Conservation (phyloP, 2,329 filamentous ascomycete genomes). For the Aspergillus chevalieri region DNA sequence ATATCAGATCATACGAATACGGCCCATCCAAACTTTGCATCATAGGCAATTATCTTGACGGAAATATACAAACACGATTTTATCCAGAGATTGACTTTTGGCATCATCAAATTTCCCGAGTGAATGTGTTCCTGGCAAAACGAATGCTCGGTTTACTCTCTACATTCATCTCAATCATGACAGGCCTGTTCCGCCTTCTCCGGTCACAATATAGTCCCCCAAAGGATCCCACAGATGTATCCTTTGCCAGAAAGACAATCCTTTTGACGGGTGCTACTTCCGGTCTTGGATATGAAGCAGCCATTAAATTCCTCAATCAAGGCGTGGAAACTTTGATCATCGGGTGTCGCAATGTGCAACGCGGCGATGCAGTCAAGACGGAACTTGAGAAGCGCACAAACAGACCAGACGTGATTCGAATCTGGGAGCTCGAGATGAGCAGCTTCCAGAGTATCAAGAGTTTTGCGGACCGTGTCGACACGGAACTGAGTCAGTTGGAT, state of each 20-base stretch:
- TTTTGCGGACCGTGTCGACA: conserved; percentile 36
- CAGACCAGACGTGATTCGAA: conserved; percentile 31
- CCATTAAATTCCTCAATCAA: conserved; percentile 42
- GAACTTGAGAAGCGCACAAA: conserved; percentile 31
- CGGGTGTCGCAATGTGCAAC: conserved; percentile 38
- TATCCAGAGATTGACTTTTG: too few species aligned
- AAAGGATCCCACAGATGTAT: conserved; percentile 27
- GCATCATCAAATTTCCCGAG: too few species aligned
- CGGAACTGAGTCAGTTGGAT: conserved; percentile 36
- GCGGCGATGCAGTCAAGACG: conserved; percentile 38
- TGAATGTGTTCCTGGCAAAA: too few species aligned
- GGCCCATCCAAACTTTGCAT: too few species aligned
- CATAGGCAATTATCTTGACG: too few species aligned
- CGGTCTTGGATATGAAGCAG: conserved; percentile 47
- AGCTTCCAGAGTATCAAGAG: conserved; percentile 40
- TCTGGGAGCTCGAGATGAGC: conserved; percentile 44
- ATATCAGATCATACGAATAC: too few species aligned
- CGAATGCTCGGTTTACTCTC: neutral
- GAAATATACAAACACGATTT: too few species aligned
- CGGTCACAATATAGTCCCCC: conserved; percentile 30
- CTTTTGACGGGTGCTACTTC: conserved; percentile 48
- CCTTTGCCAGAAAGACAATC: conserved; percentile 42
- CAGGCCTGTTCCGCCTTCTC: conserved; percentile 24
- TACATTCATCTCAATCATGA: conserved; percentile 13
- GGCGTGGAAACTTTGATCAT: conserved; percentile 42